phyloP scores from a whole-genome alignment of 2,329 filamentous ascomycete genomes.

The Pseudogymnoascus sp. region DNA sequence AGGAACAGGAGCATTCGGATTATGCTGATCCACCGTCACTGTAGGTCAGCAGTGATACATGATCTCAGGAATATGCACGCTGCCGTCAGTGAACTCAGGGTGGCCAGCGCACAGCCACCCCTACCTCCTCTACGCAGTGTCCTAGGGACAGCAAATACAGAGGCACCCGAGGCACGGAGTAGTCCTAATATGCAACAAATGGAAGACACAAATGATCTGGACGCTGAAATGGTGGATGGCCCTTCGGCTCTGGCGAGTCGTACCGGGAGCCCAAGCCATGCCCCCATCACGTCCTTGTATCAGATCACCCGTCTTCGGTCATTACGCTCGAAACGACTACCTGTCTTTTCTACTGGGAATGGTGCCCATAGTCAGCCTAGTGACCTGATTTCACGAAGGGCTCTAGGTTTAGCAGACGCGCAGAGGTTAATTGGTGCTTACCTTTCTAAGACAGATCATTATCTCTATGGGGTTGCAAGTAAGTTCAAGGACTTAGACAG shows the following conservation, averaged over 20 bases:
- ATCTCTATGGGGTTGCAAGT: conserved; percentile 43
- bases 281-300: conserved; percentile 41
- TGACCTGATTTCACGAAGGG: conserved; percentile 45
- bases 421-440: conserved; percentile 36
- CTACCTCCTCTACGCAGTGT: not conserved
- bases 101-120: not conserved
- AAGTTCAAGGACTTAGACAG: conserved; percentile 39
- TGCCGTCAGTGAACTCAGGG: not conserved
- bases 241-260: not conserved
- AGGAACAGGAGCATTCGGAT: not conserved
- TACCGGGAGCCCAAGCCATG: conserved; percentile 23
- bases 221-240: not conserved
- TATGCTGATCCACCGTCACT: not conserved
- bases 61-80: not conserved
- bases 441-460: conserved; percentile 38
- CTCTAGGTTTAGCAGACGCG: conserved; percentile 37
- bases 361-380: not conserved
- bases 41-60: not conserved
- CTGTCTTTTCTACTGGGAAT: not conserved
- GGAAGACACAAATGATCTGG: not conserved
- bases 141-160: not conserved
- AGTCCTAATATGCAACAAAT: not conserved
- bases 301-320: conserved; percentile 39
- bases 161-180: not conserved
- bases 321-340: conserved; percentile 22